phyloP scores from a whole-genome alignment of 768 basidiomycete genomes.

The Hypsizygus marmoreus region DNA sequence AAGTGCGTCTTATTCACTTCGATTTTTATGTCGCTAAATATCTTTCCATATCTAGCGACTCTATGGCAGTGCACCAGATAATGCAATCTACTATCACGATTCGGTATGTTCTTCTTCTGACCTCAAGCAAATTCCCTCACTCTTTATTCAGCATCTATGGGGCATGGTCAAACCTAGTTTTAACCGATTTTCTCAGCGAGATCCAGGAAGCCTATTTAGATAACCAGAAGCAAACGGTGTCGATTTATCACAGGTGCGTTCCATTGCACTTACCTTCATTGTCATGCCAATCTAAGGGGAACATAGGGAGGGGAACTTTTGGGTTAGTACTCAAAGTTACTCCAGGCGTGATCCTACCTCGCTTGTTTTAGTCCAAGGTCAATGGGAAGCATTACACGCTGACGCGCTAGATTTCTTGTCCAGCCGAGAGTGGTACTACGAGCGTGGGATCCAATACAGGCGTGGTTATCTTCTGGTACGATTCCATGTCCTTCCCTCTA shows the following conservation, averaged over 20 bases:
- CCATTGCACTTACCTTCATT: neutral
- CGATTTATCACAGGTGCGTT: neutral
- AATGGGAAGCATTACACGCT: too few species aligned
- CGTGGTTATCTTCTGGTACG: constrained; percentile 66
- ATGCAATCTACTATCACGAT: neutral
- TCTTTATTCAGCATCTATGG: neutral
- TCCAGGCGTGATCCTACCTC: too few species aligned
- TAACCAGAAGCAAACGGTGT: neutral
- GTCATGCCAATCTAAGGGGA: neutral
- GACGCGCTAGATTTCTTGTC: too few species aligned
- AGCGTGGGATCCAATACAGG: too few species aligned
- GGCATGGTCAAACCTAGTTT: too few species aligned
- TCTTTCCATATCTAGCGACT: constrained; percentile 56
- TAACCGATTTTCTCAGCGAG: neutral
- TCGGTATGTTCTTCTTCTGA: neutral
- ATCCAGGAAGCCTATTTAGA: neutral
- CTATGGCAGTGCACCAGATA: constrained; percentile 74
- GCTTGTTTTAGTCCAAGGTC: too few species aligned
- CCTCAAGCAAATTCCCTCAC: neutral
- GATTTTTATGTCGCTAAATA: constrained; percentile 63
- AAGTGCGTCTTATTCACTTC: neutral
- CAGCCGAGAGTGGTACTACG: too few species aligned
- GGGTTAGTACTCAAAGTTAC: too few species aligned
- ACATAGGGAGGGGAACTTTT: too few species aligned
- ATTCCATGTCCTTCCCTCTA: neutral